Conservation (phyloP, 2,329 filamentous ascomycete species). For the Reticulascus tulasneorum region DNA sequence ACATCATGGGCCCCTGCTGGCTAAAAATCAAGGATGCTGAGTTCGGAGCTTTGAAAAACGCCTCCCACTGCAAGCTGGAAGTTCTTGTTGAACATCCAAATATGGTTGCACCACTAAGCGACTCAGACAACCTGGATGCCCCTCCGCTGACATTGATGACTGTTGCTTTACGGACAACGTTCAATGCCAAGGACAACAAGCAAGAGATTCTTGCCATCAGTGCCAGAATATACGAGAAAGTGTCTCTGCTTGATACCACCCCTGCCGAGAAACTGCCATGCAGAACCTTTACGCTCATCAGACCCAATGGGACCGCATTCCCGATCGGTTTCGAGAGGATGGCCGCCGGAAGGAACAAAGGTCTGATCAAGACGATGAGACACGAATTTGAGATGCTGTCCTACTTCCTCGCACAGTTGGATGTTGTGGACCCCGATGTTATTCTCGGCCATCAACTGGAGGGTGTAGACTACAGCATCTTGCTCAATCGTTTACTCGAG, state of each 20-base stretch:
- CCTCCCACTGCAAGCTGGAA: conserved; percentile 96
- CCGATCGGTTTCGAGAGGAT: conserved; percentile 83
- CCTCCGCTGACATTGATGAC: conserved; percentile 97
- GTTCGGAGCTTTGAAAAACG: conserved; percentile 80
- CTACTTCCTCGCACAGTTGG: conserved; percentile 85
- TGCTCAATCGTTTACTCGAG: conserved; percentile 81
- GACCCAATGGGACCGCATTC: conserved; percentile 67
- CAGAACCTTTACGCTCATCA: conserved; percentile 86
- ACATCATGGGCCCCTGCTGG: conserved; percentile 99
- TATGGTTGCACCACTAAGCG: conserved; percentile 66
- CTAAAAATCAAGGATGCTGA: conserved; percentile 83
- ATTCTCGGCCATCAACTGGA: conserved; percentile 94
- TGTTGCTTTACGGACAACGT: conserved; percentile 78
- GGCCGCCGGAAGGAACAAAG: conserved; percentile 66
- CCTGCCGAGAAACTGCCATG: conserved; percentile 84
- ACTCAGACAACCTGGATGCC: conserved; percentile 75
- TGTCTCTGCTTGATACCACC: conserved; percentile 82
- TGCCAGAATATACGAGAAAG: conserved; percentile 86
- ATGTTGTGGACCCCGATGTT: conserved; percentile 87
- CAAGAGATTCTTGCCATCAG: conserved; percentile 92
- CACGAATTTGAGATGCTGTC: conserved; percentile 81
- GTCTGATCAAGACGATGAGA: conserved; percentile 75
- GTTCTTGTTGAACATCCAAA: conserved; percentile 76
- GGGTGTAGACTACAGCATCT: conserved; percentile 89
- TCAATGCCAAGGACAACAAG: conserved; percentile 91